These are phyloP conservation scores for Sporopachydermia lactativora DNA, from an alignment of 805 yeast species.

Conservation along the genomic window DNA sequence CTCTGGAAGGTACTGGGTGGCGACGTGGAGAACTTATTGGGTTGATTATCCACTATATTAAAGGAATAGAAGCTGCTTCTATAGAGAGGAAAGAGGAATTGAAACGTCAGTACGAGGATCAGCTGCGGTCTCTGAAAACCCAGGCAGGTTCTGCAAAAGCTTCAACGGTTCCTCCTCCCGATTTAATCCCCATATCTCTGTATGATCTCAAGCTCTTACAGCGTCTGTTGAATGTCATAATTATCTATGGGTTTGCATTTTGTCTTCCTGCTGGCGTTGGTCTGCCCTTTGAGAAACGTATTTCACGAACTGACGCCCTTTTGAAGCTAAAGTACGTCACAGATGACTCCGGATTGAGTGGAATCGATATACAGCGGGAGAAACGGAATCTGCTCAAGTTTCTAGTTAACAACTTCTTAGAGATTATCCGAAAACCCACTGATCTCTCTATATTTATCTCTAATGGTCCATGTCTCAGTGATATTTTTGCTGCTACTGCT, in stretches of 20 bases:
- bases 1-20: no score
- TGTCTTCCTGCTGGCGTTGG: conserved; percentile 43
- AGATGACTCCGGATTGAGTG: no score
- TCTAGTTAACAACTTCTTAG: conserved; percentile 8
- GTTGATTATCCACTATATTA: background rate
- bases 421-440: conserved; percentile 11
- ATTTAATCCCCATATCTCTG: conserved; percentile 44
- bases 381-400: background rate
- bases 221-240: conserved; percentile 44
- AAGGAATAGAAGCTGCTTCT: background rate
- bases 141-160: background rate
- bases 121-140: background rate
- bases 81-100: background rate
- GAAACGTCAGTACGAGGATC: background rate
- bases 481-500: conserved; percentile 14
- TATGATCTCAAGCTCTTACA: conserved; percentile 75
- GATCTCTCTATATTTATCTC: conserved; percentile 17
- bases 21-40: no score
- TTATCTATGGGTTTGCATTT: conserved; percentile 60
- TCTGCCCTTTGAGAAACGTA: conserved; percentile 47
- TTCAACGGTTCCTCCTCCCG: conserved; percentile 5
- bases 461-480: conserved; percentile 16
- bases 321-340: background rate
- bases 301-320: conserved; percentile 12
- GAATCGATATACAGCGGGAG: conserved; percentile 2